Conservation (phyloP, 305 asterid genomes). For the Fraxinus paxiana region DNA sequence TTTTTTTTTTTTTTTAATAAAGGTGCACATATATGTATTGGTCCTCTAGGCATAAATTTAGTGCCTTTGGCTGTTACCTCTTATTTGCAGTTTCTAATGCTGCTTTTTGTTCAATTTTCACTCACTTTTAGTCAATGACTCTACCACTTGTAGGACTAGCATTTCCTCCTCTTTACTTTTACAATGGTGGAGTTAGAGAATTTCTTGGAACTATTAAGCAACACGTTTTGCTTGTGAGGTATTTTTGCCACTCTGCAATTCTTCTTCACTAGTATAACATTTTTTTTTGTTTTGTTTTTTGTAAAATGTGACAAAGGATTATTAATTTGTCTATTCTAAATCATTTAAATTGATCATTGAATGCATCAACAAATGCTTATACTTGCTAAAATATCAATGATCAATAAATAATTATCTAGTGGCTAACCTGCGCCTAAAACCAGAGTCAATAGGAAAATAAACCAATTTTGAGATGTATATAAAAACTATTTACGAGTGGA, state of each 20-base stretch:
- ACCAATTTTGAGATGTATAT: background rate
- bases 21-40: background rate
- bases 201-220: slow-evolving; percentile 71
- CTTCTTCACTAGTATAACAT: slow-evolving; percentile 17
- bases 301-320: background rate
- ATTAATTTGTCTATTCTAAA: slow-evolving; percentile 1
- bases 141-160: slow-evolving; percentile 58
- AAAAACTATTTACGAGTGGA: background rate
- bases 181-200: slow-evolving; percentile 78
- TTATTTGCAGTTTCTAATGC: background rate
- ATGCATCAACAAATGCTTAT: background rate
- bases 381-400: background rate
- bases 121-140: slow-evolving; percentile 3
- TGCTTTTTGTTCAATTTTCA: background rate
- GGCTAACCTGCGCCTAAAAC: background rate
- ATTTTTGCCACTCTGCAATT: slow-evolving; percentile 23
- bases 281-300: background rate
- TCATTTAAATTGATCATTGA: background rate
- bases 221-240: slow-evolving; percentile 70
- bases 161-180: slow-evolving; percentile 78
- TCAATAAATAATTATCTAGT: background rate
- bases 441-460: background rate
- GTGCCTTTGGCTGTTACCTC: background rate
- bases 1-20: background rate
- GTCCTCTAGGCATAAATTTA: background rate